Evolutionary conservation across 768 basidiomycete genomes (phyloP).

Genomic region (Lyophyllum decastes): DNA sequence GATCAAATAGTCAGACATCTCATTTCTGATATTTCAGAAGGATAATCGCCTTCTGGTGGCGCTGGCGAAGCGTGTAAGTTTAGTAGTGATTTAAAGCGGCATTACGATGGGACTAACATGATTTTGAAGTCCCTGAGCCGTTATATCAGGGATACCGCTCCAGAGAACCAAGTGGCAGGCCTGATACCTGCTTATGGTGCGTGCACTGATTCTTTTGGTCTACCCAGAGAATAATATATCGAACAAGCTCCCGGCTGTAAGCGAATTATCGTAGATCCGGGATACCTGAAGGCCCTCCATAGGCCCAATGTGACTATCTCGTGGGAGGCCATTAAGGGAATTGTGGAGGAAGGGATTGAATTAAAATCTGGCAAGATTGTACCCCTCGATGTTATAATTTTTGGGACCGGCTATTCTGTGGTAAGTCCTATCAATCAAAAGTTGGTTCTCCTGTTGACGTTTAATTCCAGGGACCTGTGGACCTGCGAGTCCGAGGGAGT

Average conservation of each 20-base stretch:
- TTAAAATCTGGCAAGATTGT: conserved; percentile 50
- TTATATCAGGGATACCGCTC: conserved; percentile 51
- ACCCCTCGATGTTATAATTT: conserved; percentile 57
- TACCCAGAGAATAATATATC: not conserved
- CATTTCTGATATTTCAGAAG: conserved; percentile 41
- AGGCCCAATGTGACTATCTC: conserved; percentile 52
- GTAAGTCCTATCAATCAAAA: conserved; percentile 16
- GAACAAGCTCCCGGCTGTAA: conserved; percentile 59
- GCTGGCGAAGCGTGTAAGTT: conserved; percentile 32
- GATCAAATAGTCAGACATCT: conserved; percentile 35
- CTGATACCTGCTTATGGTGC: conserved; percentile 56
- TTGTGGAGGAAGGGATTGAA: conserved; percentile 52
- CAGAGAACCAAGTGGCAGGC: conserved; percentile 44
- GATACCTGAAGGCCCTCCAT: conserved; percentile 54
- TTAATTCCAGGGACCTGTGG: conserved; percentile 32
- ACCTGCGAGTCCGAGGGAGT: conserved; percentile 42
- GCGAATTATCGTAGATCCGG: conserved; percentile 61
- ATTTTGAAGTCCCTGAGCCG: conserved; percentile 34
- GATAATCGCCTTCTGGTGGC: conserved; percentile 32
- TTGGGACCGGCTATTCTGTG: conserved; percentile 54
- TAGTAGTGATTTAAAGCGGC: not conserved
- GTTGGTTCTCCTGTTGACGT: not conserved
- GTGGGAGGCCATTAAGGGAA: conserved; percentile 48
- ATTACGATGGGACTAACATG: not conserved
- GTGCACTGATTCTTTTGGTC: conserved; percentile 16